Conservation (phyloP, 495 filamentous ascomycete species). For the Annulohypoxylon moriforme region DNA sequence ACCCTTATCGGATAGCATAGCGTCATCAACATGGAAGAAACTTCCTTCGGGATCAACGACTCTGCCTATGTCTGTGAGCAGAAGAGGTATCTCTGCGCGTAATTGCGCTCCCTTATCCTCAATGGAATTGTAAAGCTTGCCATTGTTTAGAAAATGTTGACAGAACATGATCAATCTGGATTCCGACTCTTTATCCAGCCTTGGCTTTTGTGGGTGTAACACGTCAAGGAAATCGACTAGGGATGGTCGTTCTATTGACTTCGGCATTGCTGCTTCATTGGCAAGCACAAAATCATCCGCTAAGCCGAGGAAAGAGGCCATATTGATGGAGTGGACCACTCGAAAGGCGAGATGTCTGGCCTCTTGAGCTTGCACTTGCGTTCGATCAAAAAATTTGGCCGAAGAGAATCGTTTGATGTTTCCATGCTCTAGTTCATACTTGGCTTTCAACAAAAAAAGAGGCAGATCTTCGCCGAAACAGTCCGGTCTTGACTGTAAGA, state of each 20-base stretch:
- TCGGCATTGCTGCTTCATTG: background rate
- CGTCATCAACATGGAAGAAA: background rate
- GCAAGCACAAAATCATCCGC: background rate
- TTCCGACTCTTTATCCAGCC: background rate
- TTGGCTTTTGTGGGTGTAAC: background rate
- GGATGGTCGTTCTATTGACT: background rate
- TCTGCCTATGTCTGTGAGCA: background rate
- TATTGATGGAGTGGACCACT: slow-evolving; percentile 8
- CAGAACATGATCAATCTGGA: background rate
- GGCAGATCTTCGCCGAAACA: background rate
- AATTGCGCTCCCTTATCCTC: background rate
- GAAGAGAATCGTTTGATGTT: background rate
- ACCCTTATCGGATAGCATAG: background rate
- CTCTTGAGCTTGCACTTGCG: background rate
- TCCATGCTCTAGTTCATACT: background rate
- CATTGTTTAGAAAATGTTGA: background rate
- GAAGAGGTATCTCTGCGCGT: background rate
- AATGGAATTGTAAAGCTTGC: background rate
- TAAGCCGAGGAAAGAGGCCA: background rate
- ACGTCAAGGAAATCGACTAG: slow-evolving; percentile 10
- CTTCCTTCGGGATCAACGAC: background rate
- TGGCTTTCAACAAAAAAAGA: background rate
- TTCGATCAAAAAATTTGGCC: background rate
- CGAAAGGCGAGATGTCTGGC: background rate
- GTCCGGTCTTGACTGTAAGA: background rate